Percentiles rank a stretch among this genome's conserved stretches.
Evolutionary conservation across 169 alveolate species (phyloP).

Genomic region (Plasmodium blacklocki): DNA sequence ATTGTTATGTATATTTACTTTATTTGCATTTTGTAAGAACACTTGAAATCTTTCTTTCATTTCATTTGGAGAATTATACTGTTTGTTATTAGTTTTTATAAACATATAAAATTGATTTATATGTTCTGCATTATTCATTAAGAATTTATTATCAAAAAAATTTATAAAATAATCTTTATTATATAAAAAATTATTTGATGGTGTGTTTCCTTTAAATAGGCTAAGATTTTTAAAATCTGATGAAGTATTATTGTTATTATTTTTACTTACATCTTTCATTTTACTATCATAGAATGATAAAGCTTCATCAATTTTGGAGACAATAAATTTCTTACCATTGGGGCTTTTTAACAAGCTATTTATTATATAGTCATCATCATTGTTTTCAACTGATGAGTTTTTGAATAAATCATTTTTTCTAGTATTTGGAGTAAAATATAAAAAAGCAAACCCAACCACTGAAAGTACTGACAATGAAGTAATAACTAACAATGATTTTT

Average conservation of each 20-base stretch:
- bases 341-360: conserved; percentile 21
- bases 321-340: conserved; percentile 47
- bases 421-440: conserved; percentile 5
- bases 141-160: conserved; percentile 14
- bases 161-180: conserved; percentile 1
- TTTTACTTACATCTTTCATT: background rate
- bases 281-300: conserved; percentile 3
- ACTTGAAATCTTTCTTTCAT: conserved; percentile 44
- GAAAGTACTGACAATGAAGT: conserved; percentile 10
- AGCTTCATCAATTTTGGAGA: conserved; percentile 21
- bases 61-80: conserved; percentile 39
- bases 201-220: background rate
- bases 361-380: conserved; percentile 30
- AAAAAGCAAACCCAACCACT: background rate
- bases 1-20: conserved; percentile 58
- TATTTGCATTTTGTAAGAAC: conserved; percentile 31
- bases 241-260: background rate
- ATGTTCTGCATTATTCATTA: conserved; percentile 42
- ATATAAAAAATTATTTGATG: background rate
- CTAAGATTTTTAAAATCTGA: background rate
- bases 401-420: background rate
- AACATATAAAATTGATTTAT: conserved; percentile 61
- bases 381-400: background rate
- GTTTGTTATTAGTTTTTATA: conserved; percentile 5
- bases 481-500: background rate